Evolutionary conservation across 192 early-diverging fungal species (phyloP).

Genomic region (Anaeromyces robustus): DNA sequence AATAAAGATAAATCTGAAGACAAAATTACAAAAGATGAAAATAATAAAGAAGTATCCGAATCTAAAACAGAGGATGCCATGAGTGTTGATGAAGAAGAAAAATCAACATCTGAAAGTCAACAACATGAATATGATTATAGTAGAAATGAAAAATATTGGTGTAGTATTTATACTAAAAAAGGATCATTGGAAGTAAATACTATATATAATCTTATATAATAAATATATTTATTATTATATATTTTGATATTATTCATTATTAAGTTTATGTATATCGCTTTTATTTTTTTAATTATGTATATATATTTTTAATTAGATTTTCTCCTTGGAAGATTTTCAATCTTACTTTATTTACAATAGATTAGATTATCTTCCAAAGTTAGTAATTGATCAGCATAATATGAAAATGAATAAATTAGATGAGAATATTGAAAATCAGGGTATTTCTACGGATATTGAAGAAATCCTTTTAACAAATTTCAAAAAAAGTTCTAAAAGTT

Average conservation of each 20-base stretch:
- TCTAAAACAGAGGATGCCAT: slow-evolving; percentile 12
- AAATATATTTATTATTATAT: no score
- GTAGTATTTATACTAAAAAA: slow-evolving; percentile 37
- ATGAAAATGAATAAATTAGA: background rate
- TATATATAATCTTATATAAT: no score
- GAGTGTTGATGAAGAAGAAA: slow-evolving; percentile 2
- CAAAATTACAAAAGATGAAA: slow-evolving; percentile 7
- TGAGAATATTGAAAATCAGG: background rate
- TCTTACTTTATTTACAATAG: background rate
- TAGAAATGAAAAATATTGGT: slow-evolving; percentile 39
- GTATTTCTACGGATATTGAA: slow-evolving; percentile 27
- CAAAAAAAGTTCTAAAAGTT: slow-evolving; percentile 26
- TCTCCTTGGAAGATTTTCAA: background rate
- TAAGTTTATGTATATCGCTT: no score
- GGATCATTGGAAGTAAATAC: slow-evolving; percentile 44
- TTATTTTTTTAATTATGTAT: no score
- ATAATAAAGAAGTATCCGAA: slow-evolving; percentile 18
- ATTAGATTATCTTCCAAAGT: background rate
- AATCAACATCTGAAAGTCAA: background rate
- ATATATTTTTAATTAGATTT: background rate
- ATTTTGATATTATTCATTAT: no score
- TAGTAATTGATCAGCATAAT: background rate
- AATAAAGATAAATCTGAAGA: slow-evolving; percentile 9
- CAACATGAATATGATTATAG: slow-evolving; percentile 8
- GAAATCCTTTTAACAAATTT: slow-evolving; percentile 54